phyloP scores from a whole-genome alignment of 257 asterid species.

The Ehretia macrophylla region DNA sequence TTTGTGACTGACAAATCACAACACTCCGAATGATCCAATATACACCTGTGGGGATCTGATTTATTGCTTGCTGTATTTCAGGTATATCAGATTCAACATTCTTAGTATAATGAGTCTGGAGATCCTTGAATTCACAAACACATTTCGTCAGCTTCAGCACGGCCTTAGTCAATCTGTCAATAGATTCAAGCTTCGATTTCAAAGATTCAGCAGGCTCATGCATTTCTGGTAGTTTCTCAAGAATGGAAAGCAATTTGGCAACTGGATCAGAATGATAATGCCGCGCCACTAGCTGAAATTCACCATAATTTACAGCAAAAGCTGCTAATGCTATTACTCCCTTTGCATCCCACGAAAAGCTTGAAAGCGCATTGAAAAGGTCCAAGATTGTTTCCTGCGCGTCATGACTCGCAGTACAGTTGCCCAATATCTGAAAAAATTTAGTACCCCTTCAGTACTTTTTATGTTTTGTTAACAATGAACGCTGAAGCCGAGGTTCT shows the following conservation, averaged over 20 bases:
- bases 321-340: conserved; percentile 18
- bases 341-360: conserved; percentile 17
- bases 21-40: conserved; percentile 22
- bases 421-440: conserved; percentile 12
- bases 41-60: conserved; percentile 6
- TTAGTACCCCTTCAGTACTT: not conserved
- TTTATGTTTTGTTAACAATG: no score
- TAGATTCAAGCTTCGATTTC: not conserved
- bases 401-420: conserved; percentile 5
- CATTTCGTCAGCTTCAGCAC: conserved; percentile 6
- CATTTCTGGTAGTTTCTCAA: conserved; percentile 8
- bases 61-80: not conserved
- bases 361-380: conserved; percentile 7
- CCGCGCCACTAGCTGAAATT: conserved; percentile 14
- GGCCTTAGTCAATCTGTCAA: not conserved
- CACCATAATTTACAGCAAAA: conserved; percentile 24
- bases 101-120: not conserved
- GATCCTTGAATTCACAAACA: conserved; percentile 3
- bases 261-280: not conserved
- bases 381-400: conserved; percentile 3
- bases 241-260: conserved; percentile 13
- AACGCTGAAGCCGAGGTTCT: no score
- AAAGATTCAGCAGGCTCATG: not conserved
- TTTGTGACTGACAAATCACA: conserved; percentile 13
- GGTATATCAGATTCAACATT: not conserved